A percentile compares a stretch with the other conserved stretches of the same genome.
phyloP scores from a whole-genome alignment of 176 grass and related monocot genomes.

The Ampelocalamus luodianensis region DNA sequence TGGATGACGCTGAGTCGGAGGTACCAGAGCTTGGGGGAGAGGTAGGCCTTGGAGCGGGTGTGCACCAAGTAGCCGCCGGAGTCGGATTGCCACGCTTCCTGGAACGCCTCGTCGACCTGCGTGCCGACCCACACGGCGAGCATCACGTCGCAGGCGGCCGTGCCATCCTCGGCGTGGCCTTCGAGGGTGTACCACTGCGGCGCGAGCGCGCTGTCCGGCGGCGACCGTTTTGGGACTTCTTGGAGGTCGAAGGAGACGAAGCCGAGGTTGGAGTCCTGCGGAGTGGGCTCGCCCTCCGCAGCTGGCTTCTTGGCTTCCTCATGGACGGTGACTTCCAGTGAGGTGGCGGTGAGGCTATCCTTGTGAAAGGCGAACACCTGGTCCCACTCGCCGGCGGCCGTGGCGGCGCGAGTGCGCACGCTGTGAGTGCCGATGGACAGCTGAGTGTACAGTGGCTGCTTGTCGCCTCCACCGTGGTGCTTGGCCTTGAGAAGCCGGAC shows the following conservation, averaged over 20 bases:
- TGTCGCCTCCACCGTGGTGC: conserved; percentile 39
- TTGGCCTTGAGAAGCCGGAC: conserved; percentile 95
- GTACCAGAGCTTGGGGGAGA: conserved; percentile 96
- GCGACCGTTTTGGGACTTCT: conserved; percentile 81
- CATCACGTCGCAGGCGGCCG: conserved; percentile 73
- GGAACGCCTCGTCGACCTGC: conserved; percentile 95
- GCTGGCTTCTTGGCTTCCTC: conserved; percentile 61
- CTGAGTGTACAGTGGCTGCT: conserved; percentile 60
- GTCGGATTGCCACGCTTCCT: conserved; percentile 96
- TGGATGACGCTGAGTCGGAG: conserved; percentile 89
- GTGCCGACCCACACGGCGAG: conserved; percentile 95
- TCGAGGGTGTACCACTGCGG: conserved; percentile 98
- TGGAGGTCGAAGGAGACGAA: conserved; percentile 81
- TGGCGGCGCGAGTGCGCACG: conserved; percentile 64
- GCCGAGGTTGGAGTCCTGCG: conserved; percentile 59
- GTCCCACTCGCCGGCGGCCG: conserved; percentile 68
- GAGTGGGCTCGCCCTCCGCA: conserved; percentile 46
- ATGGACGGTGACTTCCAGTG: conserved; percentile 75
- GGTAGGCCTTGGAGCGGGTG: conserved; percentile 94
- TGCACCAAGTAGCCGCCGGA: conserved; percentile 76
- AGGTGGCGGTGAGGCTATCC: conserved; percentile 74
- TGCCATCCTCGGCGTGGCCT: conserved; percentile 44
- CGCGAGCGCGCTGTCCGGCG: conserved; percentile 88
- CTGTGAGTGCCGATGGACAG: conserved; percentile 75
- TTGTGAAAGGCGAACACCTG: conserved; percentile 98